Base-by-base conservation (phyloP, 1,284 basidiomycete species). In the Trametes hirsuta region DNA sequence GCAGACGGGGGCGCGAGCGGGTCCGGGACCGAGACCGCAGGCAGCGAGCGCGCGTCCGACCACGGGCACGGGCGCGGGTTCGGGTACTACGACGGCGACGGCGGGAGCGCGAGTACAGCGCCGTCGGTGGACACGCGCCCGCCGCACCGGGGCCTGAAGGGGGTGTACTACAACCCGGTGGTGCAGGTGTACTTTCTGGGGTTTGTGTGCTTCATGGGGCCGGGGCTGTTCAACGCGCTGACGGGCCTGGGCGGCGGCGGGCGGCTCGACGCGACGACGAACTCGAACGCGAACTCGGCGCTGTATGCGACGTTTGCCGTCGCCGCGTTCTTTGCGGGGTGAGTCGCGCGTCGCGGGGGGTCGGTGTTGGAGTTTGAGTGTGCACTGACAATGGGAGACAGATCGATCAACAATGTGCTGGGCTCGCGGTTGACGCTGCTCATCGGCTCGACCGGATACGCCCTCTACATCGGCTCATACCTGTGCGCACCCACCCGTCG, bases 401-500 rank as follows among this genome's bases (percentile, higher is more conserved):
- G 89, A 36, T 87, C 90, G 24, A 77, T 93, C 74, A 86, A 91
- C 78, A 89, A 94, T 68, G 83, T 84, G 61, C 78, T 95, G 39
- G 93, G 93, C n/a, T 79, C 90, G 30, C 80, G 84, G 18, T 67
- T 86, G 11, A 92, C 91, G 0, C 84, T 95, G 15, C 77, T 87
- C 24, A 66, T 94, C 14, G 93, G 93, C 51, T 87, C 85, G 21
- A 72, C 78, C 6, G 90, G 89, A 10, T 93, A 91, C 69, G 79
- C 84, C 8, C 77, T 94, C 37, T 94, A 92, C 72, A 85, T 93
- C 56, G 87, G 84, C 8, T 83, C 87, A 10, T 91, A 84, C 70
- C 79, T 92, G 87, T 89, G 8, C 4, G 30, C 5, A 30, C 30
- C 30, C 18, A 18, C 18, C 18, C 18, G 18, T 18, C 18, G 18